Evolutionary conservation across 495 filamentous ascomycete genomes (phyloP).

Genomic region (Neurospora sp.): DNA sequence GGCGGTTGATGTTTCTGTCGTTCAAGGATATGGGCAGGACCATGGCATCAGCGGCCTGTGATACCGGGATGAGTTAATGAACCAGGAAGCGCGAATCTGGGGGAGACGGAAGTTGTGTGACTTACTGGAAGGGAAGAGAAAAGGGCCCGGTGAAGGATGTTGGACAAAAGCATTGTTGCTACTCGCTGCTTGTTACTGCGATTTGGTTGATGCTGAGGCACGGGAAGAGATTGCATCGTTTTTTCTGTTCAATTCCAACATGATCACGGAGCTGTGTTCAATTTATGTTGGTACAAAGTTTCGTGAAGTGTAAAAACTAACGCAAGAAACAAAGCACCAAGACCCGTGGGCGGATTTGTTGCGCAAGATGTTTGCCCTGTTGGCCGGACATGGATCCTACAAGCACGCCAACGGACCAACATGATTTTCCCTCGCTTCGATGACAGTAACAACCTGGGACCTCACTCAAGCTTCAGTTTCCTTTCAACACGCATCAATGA

Average conservation of each 20-base stretch:
- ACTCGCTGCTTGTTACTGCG: neutral
- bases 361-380: neutral
- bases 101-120: neutral
- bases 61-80: neutral
- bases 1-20: neutral
- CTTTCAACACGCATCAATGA: neutral
- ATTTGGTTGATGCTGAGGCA: neutral
- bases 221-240: neutral
- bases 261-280: no score
- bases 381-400: no score
- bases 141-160: neutral
- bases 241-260: neutral
- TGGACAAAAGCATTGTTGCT: neutral
- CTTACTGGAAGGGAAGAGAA: neutral
- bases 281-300: neutral
- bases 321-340: neutral
- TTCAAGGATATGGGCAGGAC: neutral
- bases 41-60: neutral
- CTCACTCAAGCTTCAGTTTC: no score
- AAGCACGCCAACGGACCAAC: neutral
- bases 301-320: neutral
- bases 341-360: neutral
- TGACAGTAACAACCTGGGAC: neutral
- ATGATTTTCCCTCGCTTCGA: neutral
- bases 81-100: neutral